Evolutionary conservation across 129 eudicot genomes (phyloP).

Genomic region (Ambrosia trifida): DNA sequence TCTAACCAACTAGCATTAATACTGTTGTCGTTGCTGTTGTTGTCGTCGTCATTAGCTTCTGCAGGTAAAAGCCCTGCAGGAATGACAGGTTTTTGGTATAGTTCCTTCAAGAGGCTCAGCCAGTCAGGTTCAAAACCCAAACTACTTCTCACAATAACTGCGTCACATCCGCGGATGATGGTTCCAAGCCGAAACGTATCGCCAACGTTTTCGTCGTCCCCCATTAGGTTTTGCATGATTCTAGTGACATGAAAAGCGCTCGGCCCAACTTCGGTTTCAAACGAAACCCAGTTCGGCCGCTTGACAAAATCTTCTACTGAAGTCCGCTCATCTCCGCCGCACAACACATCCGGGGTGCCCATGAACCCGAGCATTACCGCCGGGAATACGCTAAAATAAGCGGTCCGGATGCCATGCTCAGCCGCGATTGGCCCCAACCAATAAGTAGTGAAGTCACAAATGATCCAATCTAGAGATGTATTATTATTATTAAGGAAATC

Average conservation of each 20-base stretch:
- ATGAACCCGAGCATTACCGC: background rate
- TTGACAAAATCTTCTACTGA: background rate
- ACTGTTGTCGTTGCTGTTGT: background rate
- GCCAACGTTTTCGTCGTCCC: constrained; percentile 1
- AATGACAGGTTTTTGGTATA: constrained; percentile 32
- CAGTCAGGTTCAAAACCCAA: constrained; percentile 34
- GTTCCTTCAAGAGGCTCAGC: constrained; percentile 21
- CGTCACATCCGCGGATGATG: constrained; percentile 33
- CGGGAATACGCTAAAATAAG: constrained; percentile 13
- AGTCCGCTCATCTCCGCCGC: background rate
- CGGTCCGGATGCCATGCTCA: constrained; percentile 3
- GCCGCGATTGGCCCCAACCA: constrained; percentile 23
- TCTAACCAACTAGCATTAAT: constrained; percentile 1
- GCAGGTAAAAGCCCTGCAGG: constrained; percentile 39
- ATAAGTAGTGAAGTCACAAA: constrained; percentile 23
- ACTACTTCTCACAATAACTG: constrained; percentile 22
- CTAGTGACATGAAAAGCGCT: constrained; percentile 18
- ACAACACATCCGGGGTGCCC: constrained; percentile 19
- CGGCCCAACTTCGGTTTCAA: constrained; percentile 6
- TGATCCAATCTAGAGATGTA: constrained; percentile 32
- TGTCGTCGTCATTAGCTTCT: background rate
- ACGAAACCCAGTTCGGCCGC: constrained; percentile 23
- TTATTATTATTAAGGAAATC: constrained; percentile 20
- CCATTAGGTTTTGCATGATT: background rate
- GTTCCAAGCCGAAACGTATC: constrained; percentile 26